These are phyloP conservation scores for Trichocladium uniseriatum DNA, from an alignment of 495 filamentous ascomycete species.

Conservation along the genomic window DNA sequence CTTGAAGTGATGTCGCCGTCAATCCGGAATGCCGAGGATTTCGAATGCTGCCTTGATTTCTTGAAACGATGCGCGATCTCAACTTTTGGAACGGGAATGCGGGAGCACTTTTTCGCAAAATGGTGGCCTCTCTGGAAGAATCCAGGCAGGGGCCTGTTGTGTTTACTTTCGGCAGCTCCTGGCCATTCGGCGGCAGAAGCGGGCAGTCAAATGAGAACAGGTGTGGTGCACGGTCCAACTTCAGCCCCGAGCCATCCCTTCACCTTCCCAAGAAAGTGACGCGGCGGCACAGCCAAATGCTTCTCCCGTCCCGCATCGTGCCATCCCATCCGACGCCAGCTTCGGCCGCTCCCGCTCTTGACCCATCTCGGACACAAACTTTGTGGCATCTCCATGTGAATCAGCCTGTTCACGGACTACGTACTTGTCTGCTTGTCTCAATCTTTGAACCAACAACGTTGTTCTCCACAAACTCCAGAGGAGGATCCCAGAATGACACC, in stretches of 20 bases:
- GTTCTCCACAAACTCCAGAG: too few relatives aligned
- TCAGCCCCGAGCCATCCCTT: conserved; percentile 1
- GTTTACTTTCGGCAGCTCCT: conserved; percentile 23
- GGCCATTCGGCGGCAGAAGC: too few relatives aligned
- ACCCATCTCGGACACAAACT: too few relatives aligned
- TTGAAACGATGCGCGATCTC: too few relatives aligned
- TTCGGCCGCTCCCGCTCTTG: conserved; percentile 2
- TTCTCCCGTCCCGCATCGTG: background rate
- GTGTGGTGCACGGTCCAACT: conserved; percentile 11
- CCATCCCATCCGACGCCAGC: background rate
- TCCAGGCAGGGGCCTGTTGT: conserved; percentile 13
- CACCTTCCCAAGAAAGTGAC: conserved; percentile 2
- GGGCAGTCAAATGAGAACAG: conserved; percentile 1
- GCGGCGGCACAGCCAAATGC: background rate
- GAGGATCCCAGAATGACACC: too few relatives aligned
- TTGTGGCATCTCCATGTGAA: too few relatives aligned
- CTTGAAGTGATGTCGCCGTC: background rate
- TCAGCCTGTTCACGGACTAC: too few relatives aligned
- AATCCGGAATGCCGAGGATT: too few relatives aligned
- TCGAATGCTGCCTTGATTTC: too few relatives aligned
- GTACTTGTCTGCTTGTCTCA: too few relatives aligned
- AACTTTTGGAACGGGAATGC: conserved; percentile 5
- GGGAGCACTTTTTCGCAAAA: background rate
- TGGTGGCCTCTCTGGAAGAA: conserved; percentile 15
- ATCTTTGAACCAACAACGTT: too few relatives aligned